Percentiles rank a stretch among this genome's conserved stretches.
These are phyloP conservation scores for Eucalyptus coolabah DNA, from an alignment of 345 rosid genomes.

Conservation along the genomic window DNA sequence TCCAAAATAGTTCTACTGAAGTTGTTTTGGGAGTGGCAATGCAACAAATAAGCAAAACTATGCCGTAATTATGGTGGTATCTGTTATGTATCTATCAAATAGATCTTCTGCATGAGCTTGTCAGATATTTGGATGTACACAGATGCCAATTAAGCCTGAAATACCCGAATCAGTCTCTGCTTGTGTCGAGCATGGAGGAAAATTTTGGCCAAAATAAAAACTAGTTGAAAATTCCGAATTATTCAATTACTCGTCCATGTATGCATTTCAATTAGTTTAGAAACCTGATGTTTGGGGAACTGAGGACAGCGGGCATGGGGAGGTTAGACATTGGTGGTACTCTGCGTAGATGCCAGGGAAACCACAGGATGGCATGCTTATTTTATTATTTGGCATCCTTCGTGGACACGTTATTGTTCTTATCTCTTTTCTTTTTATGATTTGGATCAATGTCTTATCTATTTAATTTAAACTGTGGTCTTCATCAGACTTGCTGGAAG, in stretches of 20 bases:
- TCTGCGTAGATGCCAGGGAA: background rate
- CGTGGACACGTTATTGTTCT: background rate
- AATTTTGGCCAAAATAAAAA: background rate
- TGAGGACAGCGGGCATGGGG: background rate
- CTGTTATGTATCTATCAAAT: background rate
- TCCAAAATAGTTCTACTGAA: background rate
- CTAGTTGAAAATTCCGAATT: background rate
- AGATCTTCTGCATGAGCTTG: background rate
- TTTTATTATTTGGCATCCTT: background rate
- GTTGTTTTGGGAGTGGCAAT: background rate
- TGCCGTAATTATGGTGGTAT: background rate
- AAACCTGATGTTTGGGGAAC: background rate
- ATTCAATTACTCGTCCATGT: background rate
- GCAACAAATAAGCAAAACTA: background rate
- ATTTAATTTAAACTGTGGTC: background rate
- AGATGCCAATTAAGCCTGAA: background rate
- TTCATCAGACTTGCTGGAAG: conserved; percentile 84
- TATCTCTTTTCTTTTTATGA: background rate
- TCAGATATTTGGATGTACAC: background rate
- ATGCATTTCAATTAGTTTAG: background rate
- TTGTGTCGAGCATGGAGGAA: background rate
- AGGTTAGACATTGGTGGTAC: background rate
- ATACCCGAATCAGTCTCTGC: background rate
- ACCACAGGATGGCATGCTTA: background rate
- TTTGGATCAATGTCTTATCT: background rate